Conservation (phyloP, 2,329 filamentous ascomycete genomes). For the Aureobasidium subglaciale region DNA sequence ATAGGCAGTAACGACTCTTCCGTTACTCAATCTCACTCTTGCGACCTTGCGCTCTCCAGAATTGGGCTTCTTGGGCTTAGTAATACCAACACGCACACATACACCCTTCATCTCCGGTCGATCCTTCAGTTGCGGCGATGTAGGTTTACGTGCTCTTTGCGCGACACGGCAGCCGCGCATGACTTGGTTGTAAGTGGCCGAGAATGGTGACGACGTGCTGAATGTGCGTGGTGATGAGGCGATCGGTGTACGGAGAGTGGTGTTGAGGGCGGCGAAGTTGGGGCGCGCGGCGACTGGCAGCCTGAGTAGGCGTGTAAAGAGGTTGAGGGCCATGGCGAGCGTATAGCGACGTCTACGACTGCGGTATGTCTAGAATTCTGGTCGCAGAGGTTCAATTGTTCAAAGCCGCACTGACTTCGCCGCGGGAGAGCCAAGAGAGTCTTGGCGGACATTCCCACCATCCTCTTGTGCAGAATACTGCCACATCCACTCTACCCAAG, state of each 20-base stretch:
- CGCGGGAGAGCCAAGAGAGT: not conserved
- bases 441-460: too few species aligned
- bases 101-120: slow-evolving; percentile 89
- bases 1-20: slow-evolving; percentile 82
- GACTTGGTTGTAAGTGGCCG: slow-evolving; percentile 46
- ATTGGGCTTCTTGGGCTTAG: slow-evolving; percentile 97
- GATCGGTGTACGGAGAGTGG: not conserved
- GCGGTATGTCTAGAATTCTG: not conserved
- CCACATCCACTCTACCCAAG: too few species aligned
- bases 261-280: slow-evolving; percentile 13
- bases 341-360: not conserved
- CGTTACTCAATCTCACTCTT: slow-evolving; percentile 79
- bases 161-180: slow-evolving; percentile 65
- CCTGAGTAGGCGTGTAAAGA: slow-evolving; percentile 34
- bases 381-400: not conserved
- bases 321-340: slow-evolving; percentile 32
- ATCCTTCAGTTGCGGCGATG: slow-evolving; percentile 73
- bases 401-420: not conserved
- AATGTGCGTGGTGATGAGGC: slow-evolving; percentile 24
- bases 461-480: too few species aligned
- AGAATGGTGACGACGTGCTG: slow-evolving; percentile 31
- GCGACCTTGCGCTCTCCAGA: slow-evolving; percentile 95
- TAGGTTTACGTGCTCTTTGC: slow-evolving; percentile 75
- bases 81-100: slow-evolving; percentile 86
- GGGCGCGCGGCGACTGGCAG: slow-evolving; percentile 23